Base-by-base conservation (phyloP, 148 eudicot species). In the Spergularia bocconei region DNA sequence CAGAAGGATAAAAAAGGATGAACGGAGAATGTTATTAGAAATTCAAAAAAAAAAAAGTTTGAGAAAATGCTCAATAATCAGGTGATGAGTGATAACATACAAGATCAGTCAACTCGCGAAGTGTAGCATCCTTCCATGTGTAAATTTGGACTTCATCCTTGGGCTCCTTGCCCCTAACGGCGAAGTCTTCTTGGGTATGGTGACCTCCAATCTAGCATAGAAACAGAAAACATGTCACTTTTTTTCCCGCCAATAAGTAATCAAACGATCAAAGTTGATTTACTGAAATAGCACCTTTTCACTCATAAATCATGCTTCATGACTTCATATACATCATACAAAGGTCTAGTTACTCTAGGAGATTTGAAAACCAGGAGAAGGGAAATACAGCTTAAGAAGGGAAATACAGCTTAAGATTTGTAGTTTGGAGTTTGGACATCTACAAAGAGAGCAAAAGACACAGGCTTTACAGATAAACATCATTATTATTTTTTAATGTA, bases 121-220 rank as follows among this genome's bases (percentile, higher is more conserved):
- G 89, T 50, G 93, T 95, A 47, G 99, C 99, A 82, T 95, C 99
- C 84, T 87, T 88, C 99, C 99, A 95, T 29, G 99, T 95, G 81
- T 95, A 95, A 57, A 95, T 95, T 84, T 95, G 99, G 75, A 95
- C 98, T 84, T 95, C 99, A 61, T 95, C 94, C 84, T 95, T 95
- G 47, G 99, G 99, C 69, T 92, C 99, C 82, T 91, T 95, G 79
- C 98, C 98, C 78, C 94, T 87, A 55, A 86, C 91, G 19, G 91
- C 83, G 85, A 92, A 95, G 60, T 95, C 99, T 59, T 70, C 88
- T 71, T 81, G 88, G 63, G 82, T 81, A 82, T 92, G 99, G 78
- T 92, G 99, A 50, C 92, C 87, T 73, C 99, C 99, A 73, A 82
- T 75, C 99, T 95, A 86, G 75, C 58, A 47, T 2, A 21, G 25